Percentiles rank a stretch among this genome's conserved stretches.
Conservation (phyloP, 176 grass and related monocot species). For the Aegilops tauschii region DNA sequence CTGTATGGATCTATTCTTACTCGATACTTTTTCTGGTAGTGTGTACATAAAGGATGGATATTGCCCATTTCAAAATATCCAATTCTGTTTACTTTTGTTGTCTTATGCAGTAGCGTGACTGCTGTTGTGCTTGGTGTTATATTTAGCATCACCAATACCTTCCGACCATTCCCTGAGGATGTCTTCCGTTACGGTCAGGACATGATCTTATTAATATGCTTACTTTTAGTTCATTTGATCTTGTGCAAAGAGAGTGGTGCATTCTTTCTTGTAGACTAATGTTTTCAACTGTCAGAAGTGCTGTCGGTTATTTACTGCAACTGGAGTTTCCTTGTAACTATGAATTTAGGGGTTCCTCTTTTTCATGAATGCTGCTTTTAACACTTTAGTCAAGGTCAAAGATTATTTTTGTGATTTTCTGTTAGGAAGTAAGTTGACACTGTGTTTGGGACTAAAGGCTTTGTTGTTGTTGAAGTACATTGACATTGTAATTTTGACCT, state of each 20-base stretch:
- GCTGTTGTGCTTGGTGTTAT: constrained; percentile 72
- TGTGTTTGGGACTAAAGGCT: too few relatives aligned
- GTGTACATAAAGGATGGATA: neutral
- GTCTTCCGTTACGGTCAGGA: constrained; percentile 77
- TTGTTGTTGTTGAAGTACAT: too few relatives aligned
- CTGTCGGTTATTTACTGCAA: neutral
- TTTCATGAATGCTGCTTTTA: neutral
- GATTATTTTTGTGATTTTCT: neutral
- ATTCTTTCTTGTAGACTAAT: neutral
- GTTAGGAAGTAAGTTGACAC: neutral
- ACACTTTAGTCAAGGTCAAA: neutral
- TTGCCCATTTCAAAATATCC: constrained; percentile 8
- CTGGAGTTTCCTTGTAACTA: neutral
- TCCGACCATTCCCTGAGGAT: constrained; percentile 78
- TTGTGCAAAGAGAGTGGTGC: neutral
- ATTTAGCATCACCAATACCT: constrained; percentile 83
- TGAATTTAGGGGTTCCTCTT: neutral
- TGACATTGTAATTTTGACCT: constrained; percentile 1
- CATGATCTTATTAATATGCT: constrained; percentile 25
- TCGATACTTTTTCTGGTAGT: constrained; percentile 12
- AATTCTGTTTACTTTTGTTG: neutral
- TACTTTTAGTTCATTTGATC: constrained; percentile 6
- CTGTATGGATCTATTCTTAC: constrained; percentile 56
- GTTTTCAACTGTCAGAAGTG: neutral
- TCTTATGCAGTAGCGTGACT: constrained; percentile 64